phyloP scores from a whole-genome alignment of 2,329 filamentous ascomycete species.

The Xylariaceae sp. region DNA sequence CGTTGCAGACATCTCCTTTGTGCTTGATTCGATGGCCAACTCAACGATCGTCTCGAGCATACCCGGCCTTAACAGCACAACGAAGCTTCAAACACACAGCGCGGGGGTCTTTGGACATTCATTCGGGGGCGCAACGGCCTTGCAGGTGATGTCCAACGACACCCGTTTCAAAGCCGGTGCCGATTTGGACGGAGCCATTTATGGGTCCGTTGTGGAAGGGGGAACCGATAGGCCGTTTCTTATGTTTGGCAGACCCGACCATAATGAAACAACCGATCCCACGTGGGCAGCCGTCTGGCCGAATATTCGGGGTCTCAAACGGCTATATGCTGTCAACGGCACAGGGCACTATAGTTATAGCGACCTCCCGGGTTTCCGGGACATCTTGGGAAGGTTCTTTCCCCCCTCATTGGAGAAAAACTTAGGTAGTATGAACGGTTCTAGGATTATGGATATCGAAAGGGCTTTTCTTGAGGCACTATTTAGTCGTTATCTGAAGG shows the following conservation, averaged over 20 bases:
- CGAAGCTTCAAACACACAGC: slow-evolving; percentile 26
- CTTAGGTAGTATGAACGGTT: slow-evolving; percentile 7
- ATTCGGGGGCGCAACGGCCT: slow-evolving; percentile 36
- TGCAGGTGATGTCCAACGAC: slow-evolving; percentile 25
- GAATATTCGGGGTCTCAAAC: slow-evolving; percentile 18
- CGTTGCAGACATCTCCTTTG: slow-evolving; percentile 35
- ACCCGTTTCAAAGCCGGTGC: slow-evolving; percentile 34
- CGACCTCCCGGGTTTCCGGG: slow-evolving; percentile 11
- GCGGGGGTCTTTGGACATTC: slow-evolving; percentile 39
- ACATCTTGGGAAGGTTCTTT: slow-evolving; percentile 5
- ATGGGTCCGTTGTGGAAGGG: slow-evolving; percentile 9
- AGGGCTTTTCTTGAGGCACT: slow-evolving; percentile 12
- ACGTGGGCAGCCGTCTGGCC: slow-evolving; percentile 13
- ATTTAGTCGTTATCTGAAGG: slow-evolving; percentile 18
- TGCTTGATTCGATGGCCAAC: slow-evolving; percentile 32
- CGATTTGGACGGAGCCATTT: slow-evolving; percentile 39
- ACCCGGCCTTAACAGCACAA: slow-evolving; percentile 32
- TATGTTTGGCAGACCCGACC: slow-evolving; percentile 8
- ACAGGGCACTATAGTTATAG: slow-evolving; percentile 23
- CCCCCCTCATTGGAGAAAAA: neutral
- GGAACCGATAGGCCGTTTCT: slow-evolving; percentile 18
- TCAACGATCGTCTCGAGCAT: slow-evolving; percentile 26
- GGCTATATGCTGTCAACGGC: slow-evolving; percentile 13
- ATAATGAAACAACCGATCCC: slow-evolving; percentile 12
- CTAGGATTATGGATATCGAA: slow-evolving; percentile 13